phyloP scores from a whole-genome alignment of 2,329 filamentous ascomycete genomes.

The Trichoderma semiorbis region DNA sequence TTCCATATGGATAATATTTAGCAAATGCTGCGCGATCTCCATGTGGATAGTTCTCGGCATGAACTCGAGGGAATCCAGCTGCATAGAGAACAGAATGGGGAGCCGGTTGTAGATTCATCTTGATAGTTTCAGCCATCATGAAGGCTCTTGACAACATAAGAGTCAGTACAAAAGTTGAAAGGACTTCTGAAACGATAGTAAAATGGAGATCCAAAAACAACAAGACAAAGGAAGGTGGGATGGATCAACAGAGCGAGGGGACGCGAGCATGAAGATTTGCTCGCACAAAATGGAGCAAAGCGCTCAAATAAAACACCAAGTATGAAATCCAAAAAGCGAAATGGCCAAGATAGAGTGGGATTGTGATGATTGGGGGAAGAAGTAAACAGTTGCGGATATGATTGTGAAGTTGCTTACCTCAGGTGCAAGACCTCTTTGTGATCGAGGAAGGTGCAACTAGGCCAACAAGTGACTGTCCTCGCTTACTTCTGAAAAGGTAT shows the following conservation, averaged over 20 bases:
- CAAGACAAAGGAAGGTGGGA: background rate
- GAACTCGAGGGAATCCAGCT: conserved; percentile 22
- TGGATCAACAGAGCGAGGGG: background rate
- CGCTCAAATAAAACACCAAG: background rate
- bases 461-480: background rate
- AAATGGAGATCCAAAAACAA: background rate
- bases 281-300: background rate
- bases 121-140: conserved; percentile 20
- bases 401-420: background rate
- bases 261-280: background rate
- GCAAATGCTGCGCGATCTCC: conserved; percentile 28
- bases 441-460: background rate
- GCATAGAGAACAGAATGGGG: conserved; percentile 21
- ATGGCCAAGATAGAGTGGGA: background rate
- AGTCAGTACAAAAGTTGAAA: background rate
- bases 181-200: background rate
- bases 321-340: background rate
- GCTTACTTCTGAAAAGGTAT: background rate
- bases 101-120: conserved; percentile 10
- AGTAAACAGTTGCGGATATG: background rate
- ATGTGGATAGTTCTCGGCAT: conserved; percentile 25
- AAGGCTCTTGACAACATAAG: background rate
- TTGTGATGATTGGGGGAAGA: background rate
- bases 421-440: background rate
- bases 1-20: conserved; percentile 35